These are phyloP conservation scores for Phytophthora meadii DNA, from an alignment of 352 stramenopile species.

Conservation along the genomic window DNA sequence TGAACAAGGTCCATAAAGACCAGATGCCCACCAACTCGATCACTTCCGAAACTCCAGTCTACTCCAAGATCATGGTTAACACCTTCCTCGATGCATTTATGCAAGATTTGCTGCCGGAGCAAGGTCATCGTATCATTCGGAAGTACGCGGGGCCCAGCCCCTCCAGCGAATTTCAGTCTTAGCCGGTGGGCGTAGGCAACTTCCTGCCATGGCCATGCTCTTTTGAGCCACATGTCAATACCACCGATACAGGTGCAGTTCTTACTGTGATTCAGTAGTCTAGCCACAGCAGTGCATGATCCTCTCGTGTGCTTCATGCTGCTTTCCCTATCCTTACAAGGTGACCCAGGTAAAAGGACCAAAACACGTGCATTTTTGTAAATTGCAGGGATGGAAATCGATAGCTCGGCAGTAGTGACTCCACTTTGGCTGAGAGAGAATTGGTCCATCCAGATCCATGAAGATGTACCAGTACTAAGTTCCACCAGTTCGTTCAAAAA, in stretches of 20 bases:
- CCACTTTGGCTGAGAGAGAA: background rate
- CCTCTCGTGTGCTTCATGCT: background rate
- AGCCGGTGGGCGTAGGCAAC: background rate
- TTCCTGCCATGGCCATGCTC: background rate
- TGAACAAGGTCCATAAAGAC: background rate
- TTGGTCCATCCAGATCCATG: background rate
- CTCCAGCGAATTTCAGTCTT: background rate
- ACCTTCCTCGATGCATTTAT: background rate
- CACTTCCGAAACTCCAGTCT: background rate
- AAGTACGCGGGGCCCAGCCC: background rate
- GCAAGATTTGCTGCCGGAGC: background rate
- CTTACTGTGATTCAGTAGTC: conserved; percentile 2
- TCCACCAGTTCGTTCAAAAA: background rate
- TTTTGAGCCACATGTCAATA: background rate
- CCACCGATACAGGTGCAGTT: background rate
- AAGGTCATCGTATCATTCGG: background rate
- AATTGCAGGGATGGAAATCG: background rate
- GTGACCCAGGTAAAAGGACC: background rate
- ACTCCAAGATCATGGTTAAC: background rate
- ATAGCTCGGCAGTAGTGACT: background rate
- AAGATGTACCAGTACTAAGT: background rate
- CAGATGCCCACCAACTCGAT: background rate
- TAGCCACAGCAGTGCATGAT: background rate
- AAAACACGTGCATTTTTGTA: background rate
- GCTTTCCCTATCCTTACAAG: background rate